Conservation (phyloP, 345 rosid genomes). For the Conringia planisiliqua region DNA sequence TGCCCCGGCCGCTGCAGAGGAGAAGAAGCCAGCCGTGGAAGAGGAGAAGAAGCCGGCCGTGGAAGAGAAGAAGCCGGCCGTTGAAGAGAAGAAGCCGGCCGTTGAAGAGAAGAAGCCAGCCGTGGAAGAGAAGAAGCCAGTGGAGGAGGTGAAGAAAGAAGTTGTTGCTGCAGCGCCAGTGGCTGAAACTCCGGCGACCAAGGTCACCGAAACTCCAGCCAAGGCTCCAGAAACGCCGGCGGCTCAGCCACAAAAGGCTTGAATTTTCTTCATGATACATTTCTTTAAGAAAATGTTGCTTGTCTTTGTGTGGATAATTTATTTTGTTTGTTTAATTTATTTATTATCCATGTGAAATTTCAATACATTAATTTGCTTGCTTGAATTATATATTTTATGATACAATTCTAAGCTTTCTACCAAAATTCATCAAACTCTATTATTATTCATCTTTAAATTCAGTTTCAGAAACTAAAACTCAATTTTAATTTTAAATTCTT, state of each 20-base stretch:
- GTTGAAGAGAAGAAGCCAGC: constrained; percentile 32
- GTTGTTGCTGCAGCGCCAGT: constrained; percentile 11
- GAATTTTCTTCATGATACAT: constrained; percentile 14
- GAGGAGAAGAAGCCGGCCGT: constrained; percentile 8
- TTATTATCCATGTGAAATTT: constrained; percentile 25
- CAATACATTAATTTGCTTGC: constrained; percentile 12
- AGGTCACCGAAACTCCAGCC: not conserved
- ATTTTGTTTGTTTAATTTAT: constrained; percentile 16
- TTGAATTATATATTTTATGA: not conserved
- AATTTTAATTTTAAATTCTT: not conserved
- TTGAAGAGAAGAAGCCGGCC: constrained; percentile 29
- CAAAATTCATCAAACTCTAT: not conserved
- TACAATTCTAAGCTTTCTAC: not conserved
- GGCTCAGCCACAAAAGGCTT: constrained; percentile 45
- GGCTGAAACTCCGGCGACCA: constrained; percentile 6
- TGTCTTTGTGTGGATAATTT: constrained; percentile 30
- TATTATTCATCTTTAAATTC: not conserved
- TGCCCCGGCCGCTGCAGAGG: not conserved
- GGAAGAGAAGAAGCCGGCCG: constrained; percentile 18
- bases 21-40: constrained; percentile 16
- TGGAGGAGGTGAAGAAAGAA: constrained; percentile 43
- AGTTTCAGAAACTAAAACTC: not conserved
- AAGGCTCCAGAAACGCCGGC: constrained; percentile 20
- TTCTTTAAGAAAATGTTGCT: constrained; percentile 5
- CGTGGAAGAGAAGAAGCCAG: constrained; percentile 33